A percentile compares a stretch with the other conserved stretches of the same genome.
Conservation (phyloP, 164 flowering plant genomes). For the Magnolia changhungtana region DNA sequence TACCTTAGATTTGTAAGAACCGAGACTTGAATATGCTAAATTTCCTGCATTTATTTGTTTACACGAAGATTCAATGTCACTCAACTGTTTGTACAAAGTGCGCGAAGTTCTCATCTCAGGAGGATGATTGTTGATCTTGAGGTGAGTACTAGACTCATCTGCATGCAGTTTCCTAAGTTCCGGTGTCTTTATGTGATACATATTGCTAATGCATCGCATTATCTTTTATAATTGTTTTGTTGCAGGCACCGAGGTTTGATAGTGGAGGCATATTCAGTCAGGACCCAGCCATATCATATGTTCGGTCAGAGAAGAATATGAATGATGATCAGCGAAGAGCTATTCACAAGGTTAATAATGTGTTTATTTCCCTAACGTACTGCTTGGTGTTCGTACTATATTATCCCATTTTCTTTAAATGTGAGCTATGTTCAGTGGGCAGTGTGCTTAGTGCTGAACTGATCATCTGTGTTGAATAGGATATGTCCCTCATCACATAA, state of each 20-base stretch:
- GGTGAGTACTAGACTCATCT: slow-evolving; percentile 36
- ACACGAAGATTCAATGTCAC: slow-evolving; percentile 76
- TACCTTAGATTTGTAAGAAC: background rate
- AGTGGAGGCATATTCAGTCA: slow-evolving; percentile 80
- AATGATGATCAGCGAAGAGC: slow-evolving; percentile 95
- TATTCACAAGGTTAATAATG: slow-evolving; percentile 56
- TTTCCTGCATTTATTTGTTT: slow-evolving; percentile 17
- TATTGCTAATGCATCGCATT: background rate
- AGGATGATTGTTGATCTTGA: slow-evolving; percentile 88
- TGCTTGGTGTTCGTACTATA: background rate
- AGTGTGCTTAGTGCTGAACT: background rate
- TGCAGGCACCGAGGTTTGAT: slow-evolving; percentile 90
- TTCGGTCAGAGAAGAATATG: slow-evolving; percentile 74
- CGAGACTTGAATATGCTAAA: background rate
- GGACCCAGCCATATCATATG: slow-evolving; percentile 91
- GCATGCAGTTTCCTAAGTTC: background rate
- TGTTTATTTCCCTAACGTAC: background rate
- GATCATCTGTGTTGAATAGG: background rate
- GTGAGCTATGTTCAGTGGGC: background rate
- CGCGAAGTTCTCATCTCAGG: slow-evolving; percentile 56
- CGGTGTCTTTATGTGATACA: background rate
- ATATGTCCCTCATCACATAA: background rate
- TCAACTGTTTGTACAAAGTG: slow-evolving; percentile 63
- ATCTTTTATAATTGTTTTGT: slow-evolving; percentile 6
- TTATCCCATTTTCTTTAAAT: background rate